Percentiles rank a stretch among this genome's conserved stretches.
Conservation (phyloP, 768 basidiomycete genomes). For the Boletus tomentosulus region DNA sequence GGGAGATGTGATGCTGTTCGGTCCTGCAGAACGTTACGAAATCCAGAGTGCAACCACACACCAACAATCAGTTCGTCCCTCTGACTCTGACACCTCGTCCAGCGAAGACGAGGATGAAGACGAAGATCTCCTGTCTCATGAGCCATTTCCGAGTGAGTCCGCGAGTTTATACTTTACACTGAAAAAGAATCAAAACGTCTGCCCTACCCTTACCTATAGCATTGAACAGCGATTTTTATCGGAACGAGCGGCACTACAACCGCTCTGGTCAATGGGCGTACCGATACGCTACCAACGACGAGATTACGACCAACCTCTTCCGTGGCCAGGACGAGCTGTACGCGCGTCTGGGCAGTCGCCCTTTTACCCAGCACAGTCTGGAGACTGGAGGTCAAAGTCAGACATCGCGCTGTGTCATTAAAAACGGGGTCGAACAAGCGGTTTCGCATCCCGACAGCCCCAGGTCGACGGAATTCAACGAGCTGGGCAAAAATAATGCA, state of each 20-base stretch:
- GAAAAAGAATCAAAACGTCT: slow-evolving; percentile 1
- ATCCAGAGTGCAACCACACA: not conserved
- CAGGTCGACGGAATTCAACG: not conserved
- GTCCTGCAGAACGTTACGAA: slow-evolving; percentile 1
- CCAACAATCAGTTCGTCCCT: not conserved
- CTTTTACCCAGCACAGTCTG: not conserved
- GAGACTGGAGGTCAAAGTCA: slow-evolving; percentile 3
- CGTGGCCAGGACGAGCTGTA: slow-evolving; percentile 15
- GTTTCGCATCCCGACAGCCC: not conserved
- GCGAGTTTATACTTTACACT: not conserved
- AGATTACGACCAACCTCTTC: slow-evolving; percentile 26
- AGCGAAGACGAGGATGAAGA: slow-evolving; percentile 21
- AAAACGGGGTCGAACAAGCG: slow-evolving; percentile 1
- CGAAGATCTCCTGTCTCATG: slow-evolving; percentile 3
- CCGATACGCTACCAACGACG: slow-evolving; percentile 31
- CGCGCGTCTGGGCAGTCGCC: not conserved
- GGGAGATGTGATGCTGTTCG: not conserved
- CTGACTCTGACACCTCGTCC: slow-evolving; percentile 3
- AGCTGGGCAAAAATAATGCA: not conserved
- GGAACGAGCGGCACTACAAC: not conserved
- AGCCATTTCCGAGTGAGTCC: slow-evolving; percentile 27
- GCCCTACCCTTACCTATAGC: slow-evolving; percentile 9
- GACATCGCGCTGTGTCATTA: slow-evolving; percentile 7
- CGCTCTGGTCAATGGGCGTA: slow-evolving; percentile 22
- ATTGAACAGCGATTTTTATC: slow-evolving; percentile 20